phyloP scores from a whole-genome alignment of 1,284 basidiomycete genomes.

The Leccinum colubrinum region DNA sequence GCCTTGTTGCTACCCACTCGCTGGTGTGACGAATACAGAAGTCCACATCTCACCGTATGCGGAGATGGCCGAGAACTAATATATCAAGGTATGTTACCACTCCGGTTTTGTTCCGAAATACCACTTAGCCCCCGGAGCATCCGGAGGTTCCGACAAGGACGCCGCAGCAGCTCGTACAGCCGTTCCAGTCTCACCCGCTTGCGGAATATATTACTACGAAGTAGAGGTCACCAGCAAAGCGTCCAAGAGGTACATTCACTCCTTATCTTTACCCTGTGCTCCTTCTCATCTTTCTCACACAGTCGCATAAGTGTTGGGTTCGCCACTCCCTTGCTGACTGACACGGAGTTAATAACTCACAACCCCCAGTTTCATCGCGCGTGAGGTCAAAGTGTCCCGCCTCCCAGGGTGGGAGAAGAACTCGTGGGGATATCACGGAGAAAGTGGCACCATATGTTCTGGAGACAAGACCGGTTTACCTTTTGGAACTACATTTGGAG shows the following conservation, averaged over 20 bases:
- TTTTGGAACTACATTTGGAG: slow-evolving; percentile 77
- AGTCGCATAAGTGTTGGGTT: slow-evolving; percentile 84
- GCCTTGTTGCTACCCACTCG: slow-evolving; percentile 67
- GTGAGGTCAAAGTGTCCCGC: slow-evolving; percentile 62
- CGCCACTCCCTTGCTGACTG: slow-evolving; percentile 18
- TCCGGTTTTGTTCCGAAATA: not conserved
- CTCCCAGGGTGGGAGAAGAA: slow-evolving; percentile 88
- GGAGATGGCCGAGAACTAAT: slow-evolving; percentile 69
- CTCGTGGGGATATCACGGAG: slow-evolving; percentile 96
- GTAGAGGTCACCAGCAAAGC: slow-evolving; percentile 71
- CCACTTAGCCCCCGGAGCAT: slow-evolving; percentile 36
- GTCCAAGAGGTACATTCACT: slow-evolving; percentile 61
- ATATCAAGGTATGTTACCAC: slow-evolving; percentile 50
- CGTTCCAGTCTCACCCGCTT: slow-evolving; percentile 73
- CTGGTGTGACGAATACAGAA: slow-evolving; percentile 71
- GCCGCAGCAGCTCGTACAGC: slow-evolving; percentile 78
- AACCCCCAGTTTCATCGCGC: slow-evolving; percentile 43
- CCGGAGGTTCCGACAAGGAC: slow-evolving; percentile 68
- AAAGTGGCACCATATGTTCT: slow-evolving; percentile 81
- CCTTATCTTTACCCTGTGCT: slow-evolving; percentile 9
- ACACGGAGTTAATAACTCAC: slow-evolving; percentile 8
- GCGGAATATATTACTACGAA: slow-evolving; percentile 92
- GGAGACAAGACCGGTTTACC: slow-evolving; percentile 68
- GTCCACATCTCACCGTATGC: slow-evolving; percentile 58
- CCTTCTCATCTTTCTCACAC: slow-evolving; percentile 14